Evolutionary conservation across 208 protist genomes (phyloP).

Genomic region (Leishmania mexicana): DNA sequence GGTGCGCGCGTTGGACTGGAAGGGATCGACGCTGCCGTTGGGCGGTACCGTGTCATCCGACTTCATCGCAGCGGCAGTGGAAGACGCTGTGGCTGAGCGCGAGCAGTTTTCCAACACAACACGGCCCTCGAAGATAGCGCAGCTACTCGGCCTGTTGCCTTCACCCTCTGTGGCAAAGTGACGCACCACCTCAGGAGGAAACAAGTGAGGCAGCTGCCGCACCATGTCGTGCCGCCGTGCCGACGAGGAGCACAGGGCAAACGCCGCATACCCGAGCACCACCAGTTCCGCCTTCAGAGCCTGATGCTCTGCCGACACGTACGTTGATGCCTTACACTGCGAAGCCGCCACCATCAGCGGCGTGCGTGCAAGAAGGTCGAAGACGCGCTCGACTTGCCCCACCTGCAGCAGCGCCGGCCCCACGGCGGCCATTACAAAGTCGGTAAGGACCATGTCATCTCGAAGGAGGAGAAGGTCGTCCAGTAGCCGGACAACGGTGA

Average conservation of each 20-base stretch:
- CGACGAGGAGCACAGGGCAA: conserved; percentile 29
- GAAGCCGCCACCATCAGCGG: conserved; percentile 38
- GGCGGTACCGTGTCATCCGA: not conserved
- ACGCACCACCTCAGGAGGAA: conserved; percentile 61
- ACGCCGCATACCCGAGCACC: conserved; percentile 51
- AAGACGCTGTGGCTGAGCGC: not conserved
- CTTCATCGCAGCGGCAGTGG: not conserved
- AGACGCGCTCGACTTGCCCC: conserved; percentile 49
- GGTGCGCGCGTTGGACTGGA: not conserved
- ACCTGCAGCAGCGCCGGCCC: conserved; percentile 70
- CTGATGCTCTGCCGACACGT: conserved; percentile 10
- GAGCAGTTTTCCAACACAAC: not conserved
- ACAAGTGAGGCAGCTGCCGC: conserved; percentile 56
- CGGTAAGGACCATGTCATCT: conserved; percentile 77
- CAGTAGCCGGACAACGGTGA: conserved; percentile 51
- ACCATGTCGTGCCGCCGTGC: conserved; percentile 43
- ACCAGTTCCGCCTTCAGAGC: conserved; percentile 23
- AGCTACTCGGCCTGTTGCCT: not conserved
- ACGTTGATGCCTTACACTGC: conserved; percentile 29
- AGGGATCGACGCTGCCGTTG: not conserved
- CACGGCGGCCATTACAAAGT: conserved; percentile 58
- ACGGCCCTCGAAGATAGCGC: conserved; percentile 19
- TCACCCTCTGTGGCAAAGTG: conserved; percentile 24
- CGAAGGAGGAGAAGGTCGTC: conserved; percentile 58
- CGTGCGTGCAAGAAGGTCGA: conserved; percentile 60